Percentiles rank a stretch among this genome's conserved stretches.
Conservation (phyloP, 139 green algal genomes). For the Pseudopediastrum boryanum region DNA sequence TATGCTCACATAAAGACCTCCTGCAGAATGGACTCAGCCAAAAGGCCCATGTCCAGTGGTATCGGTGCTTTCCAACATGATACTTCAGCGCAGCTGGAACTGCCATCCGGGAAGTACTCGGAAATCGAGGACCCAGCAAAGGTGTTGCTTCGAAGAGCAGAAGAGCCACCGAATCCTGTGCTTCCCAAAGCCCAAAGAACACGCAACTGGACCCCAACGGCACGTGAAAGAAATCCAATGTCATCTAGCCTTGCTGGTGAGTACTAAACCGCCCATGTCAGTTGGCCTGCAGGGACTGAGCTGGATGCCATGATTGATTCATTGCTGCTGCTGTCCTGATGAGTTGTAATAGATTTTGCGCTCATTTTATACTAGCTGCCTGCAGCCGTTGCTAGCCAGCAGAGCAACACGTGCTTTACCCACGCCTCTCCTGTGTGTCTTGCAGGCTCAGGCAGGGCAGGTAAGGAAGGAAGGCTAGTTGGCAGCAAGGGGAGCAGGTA, state of each 20-base stretch:
- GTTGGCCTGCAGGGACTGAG: too few relatives aligned
- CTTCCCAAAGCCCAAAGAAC: conserved; percentile 1
- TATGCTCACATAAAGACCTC: too few relatives aligned
- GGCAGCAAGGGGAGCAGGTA: conserved; percentile 53
- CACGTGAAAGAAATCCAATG: conserved; percentile 56
- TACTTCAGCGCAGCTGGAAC: background rate
- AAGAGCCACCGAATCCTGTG: conserved; percentile 18
- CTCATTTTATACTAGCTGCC: background rate
- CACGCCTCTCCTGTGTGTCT: too few relatives aligned
- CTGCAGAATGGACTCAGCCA: too few relatives aligned
- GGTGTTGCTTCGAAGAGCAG: conserved; percentile 5
- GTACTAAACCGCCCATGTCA: background rate
- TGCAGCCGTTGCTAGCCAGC: background rate
- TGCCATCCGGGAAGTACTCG: background rate
- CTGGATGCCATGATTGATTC: too few relatives aligned
- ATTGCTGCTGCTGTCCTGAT: background rate
- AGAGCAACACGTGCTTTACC: background rate
- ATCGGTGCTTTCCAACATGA: too few relatives aligned
- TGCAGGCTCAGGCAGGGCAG: conserved; percentile 56
- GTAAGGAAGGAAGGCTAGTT: conserved; percentile 57
- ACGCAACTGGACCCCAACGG: conserved; percentile 38
- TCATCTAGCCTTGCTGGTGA: conserved; percentile 53
- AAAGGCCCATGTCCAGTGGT: too few relatives aligned
- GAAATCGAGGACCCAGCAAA: background rate
- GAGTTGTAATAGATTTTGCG: background rate